Base-by-base conservation (phyloP, 768 basidiomycete genomes). In the Boletus reticulatus region DNA sequence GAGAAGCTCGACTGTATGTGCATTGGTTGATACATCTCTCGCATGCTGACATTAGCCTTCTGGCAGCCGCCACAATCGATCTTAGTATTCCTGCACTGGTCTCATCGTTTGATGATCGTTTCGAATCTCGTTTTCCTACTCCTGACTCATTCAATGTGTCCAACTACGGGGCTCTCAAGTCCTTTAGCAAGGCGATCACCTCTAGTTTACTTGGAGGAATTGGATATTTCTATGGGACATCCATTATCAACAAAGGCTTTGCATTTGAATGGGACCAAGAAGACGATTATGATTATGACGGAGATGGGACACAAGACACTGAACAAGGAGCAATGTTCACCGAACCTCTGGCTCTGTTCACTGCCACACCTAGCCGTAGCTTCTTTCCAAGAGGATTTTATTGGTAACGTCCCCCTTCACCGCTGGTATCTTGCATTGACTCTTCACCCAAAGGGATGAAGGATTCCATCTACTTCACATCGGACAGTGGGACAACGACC, bases 341-440 rank as follows among this genome's bases (percentile, higher is more conserved):
- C 6, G 87, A 89, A 34, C 87, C 91, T 8, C 84, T 78, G 55
- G 82, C 84, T 19, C 73, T 98, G 19, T 73, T 97, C 60, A 96
- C 95, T 9, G 94, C 92, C 1, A 98, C 96, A 0, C 95, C 95
- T 5, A 96, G 94, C 67, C 81, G 96, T 36, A 94, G 93, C 62
- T 98, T 98, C 78, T 98, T 98, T 78, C 95, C 95, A 0, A 80
- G 95, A 69, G 95, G 95, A 17, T 98, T 98, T 73, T 98, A 98
- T 72, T 98, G 95, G 91, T 90, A 70, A 49, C 69, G 43, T 46
- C n/a, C n/a, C 14, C 44, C 31, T 52, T 53, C 24, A 29, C 8
- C 4, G 1, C 7, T 46, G n/a, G 13, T 17, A 34, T 44, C 42
- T 29, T 43, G 54, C 36, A 36, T 42, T 45, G 13, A 27, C 49